Evolutionary conservation across 495 filamentous ascomycete genomes (phyloP).

Genomic region (Xylaria telfairii): DNA sequence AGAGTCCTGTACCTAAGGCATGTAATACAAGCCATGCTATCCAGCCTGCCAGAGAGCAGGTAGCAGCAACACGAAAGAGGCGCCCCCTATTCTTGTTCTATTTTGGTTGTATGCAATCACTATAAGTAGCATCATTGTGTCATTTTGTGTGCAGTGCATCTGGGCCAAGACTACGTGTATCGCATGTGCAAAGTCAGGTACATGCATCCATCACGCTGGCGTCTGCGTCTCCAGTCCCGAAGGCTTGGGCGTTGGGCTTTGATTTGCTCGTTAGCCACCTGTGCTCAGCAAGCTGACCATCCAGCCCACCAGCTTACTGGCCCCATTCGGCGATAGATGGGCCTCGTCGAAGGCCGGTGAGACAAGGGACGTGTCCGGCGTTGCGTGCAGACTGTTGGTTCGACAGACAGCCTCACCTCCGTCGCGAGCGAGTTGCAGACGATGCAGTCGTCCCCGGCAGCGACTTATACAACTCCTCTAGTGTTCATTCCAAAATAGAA

Average conservation of each 20-base stretch:
- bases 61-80: neutral
- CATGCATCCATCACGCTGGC: conserved; percentile 18
- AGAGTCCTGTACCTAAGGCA: too few relatives aligned
- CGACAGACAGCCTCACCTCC: neutral
- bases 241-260: conserved; percentile 25
- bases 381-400: neutral
- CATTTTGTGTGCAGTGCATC: conserved; percentile 2
- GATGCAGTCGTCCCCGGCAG: neutral
- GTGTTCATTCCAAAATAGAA: neutral
- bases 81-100: conserved; percentile 8
- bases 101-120: conserved; percentile 6
- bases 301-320: conserved; percentile 8
- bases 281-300: conserved; percentile 8
- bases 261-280: conserved; percentile 24
- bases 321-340: conserved; percentile 10
- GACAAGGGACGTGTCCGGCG: conserved; percentile 8
- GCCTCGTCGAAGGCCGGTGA: neutral
- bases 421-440: neutral
- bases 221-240: conserved; percentile 23
- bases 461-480: neutral
- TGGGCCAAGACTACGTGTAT: conserved; percentile 2
- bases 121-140: conserved; percentile 13
- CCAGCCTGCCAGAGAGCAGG: neutral
- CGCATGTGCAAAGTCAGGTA: conserved; percentile 10
- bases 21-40: neutral